Base-by-base conservation (phyloP, 345 rosid species). In the Rhodomyrtus tomentosa region DNA sequence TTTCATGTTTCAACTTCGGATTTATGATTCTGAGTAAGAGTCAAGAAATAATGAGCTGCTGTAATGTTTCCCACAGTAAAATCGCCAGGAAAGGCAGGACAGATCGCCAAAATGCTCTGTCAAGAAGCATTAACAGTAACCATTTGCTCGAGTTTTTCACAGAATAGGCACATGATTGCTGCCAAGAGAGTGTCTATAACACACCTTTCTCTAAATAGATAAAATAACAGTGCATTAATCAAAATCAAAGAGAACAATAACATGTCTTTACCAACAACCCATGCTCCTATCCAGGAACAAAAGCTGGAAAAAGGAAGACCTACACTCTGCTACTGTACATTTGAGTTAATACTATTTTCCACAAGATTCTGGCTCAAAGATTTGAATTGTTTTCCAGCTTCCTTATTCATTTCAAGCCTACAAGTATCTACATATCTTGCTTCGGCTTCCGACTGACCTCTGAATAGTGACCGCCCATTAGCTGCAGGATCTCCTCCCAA, bases 401-500 rank as follows among this genome's bases (percentile, higher is more conserved):
- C 40, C 42, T 68, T 32, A 68, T 68, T 68, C 76, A 68, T 24
- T 68, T 68, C 76, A 68, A 32, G 12, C 76, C 76, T 32, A 68
- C 76, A 40, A n/a, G 40, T 81, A 86, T 84, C 91, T 93, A 96
- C 83, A 88, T 87, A 83, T 96, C 98, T 85, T 93, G 95, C 90
- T 93, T 95, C 2, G 98, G 98, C 87, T 95, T 95, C 55, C 95
- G 90, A 95, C 96, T 95, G 84, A 96, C 88, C 86, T 96, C 98
- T 1, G 95, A 93, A 93, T 94, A 95, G 50, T 87, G 93, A 80
- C 97, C 98, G 7, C 98, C 98, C 98, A 95, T 95, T 76, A 92
- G 91, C 91, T 93, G 96, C 93, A 96, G 92, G 85, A 95, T 94
- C 93, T 94, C 98, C 88, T 93, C 92, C 99, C 98, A 95, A 84